Evolutionary conservation across 257 asterid genomes (phyloP).

Genomic region (Schizonepeta tenuifolia): DNA sequence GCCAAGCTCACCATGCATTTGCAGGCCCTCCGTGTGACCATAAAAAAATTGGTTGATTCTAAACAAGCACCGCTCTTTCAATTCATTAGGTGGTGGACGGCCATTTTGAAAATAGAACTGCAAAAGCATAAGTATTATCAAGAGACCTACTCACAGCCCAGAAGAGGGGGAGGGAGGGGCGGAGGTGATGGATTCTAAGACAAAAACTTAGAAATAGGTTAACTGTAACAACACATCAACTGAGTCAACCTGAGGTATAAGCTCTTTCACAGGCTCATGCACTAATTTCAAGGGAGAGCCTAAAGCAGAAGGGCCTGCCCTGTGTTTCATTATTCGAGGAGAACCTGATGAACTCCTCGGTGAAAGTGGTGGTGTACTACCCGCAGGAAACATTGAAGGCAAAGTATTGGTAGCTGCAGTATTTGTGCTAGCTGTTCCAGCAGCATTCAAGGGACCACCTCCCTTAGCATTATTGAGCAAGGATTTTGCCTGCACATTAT

Average conservation of each 20-base stretch:
- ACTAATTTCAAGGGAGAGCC: conserved; percentile 85
- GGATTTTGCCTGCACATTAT: conserved; percentile 75
- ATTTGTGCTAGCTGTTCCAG: conserved; percentile 67
- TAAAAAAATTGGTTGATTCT: conserved; percentile 95
- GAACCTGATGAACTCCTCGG: conserved; percentile 98
- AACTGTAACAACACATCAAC: conserved; percentile 26
- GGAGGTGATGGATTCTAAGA: conserved; percentile 16
- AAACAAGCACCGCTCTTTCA: conserved; percentile 91
- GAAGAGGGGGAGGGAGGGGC: neutral
- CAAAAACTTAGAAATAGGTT: conserved; percentile 15
- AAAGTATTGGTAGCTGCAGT: conserved; percentile 68
- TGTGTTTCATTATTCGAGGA: conserved; percentile 85
- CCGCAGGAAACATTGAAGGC: conserved; percentile 98
- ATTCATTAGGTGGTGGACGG: conserved; percentile 88
- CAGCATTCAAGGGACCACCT: conserved; percentile 68
- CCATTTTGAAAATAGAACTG: conserved; percentile 97
- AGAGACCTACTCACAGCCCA: conserved; percentile 4
- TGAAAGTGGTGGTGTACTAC: conserved; percentile 99
- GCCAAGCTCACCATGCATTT: conserved; percentile 74
- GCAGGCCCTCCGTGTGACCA: conserved; percentile 91
- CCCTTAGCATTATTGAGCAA: conserved; percentile 83
- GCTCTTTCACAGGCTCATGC: conserved; percentile 88
- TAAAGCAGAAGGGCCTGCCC: conserved; percentile 83
- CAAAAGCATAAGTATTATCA: conserved; percentile 37
- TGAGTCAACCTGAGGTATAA: conserved; percentile 84